These are phyloP conservation scores for Colletotrichum sp. DNA, from an alignment of 2,329 filamentous ascomycete genomes.

Conservation along the genomic window DNA sequence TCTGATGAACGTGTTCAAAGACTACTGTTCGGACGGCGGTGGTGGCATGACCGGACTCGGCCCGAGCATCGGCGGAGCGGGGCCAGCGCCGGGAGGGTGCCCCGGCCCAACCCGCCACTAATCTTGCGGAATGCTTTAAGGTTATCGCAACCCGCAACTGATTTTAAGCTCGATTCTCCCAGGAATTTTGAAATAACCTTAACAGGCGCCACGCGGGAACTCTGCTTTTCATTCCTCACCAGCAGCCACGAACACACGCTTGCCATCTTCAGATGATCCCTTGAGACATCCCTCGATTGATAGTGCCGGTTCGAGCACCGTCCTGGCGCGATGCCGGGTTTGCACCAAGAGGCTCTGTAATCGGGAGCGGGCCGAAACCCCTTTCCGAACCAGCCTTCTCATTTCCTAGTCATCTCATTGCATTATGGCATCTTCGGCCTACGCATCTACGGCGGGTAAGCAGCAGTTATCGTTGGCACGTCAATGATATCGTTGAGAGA, in stretches of 20 bases:
- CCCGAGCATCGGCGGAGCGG: not conserved
- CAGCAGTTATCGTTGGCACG: not conserved
- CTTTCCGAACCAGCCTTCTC: not conserved
- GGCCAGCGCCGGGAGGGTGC: not conserved
- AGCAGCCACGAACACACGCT: not conserved
- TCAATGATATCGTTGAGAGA: not conserved
- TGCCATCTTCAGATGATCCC: not conserved
- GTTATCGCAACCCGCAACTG: not conserved
- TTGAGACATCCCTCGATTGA: not conserved
- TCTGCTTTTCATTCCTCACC: not conserved
- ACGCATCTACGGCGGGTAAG: not conserved
- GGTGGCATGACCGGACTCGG: not conserved
- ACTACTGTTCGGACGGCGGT: not conserved
- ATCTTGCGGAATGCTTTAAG: not conserved
- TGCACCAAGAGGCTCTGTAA: not conserved
- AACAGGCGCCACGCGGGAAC: not conserved
- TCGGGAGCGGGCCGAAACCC: not conserved
- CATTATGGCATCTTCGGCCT: not conserved
- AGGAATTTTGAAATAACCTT: not conserved
- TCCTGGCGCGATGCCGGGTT: not conserved
- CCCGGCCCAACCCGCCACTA: not conserved
- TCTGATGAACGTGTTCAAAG: not conserved
- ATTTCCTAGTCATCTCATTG: not conserved
- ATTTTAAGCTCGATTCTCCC: not conserved
- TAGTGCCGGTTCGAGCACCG: not conserved